Evolutionary conservation across 1,139 yeast species (phyloP), one percentile per base, ranked within the genome.

Genomic region (Zygoascus sp.): DNA sequence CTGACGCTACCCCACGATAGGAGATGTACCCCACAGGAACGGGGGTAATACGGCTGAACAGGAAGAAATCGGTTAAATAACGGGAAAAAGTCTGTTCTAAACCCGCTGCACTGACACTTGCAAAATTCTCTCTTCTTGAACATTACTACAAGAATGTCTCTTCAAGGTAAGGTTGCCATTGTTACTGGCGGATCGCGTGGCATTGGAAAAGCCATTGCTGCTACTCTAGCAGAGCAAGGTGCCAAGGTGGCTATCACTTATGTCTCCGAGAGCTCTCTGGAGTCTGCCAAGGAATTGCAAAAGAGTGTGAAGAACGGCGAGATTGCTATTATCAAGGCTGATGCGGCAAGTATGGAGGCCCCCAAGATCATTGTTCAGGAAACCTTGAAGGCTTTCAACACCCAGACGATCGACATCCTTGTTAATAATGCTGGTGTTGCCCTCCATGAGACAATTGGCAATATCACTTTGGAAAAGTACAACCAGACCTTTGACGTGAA

Each of bases 111-210:
- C 34, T 2, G 13, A 6, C 13, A 6, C 3, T 30, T 5, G 13
- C 6, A 30, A 6, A 6, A 30, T 30, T 30, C 11, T 32, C n/a
- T n/a, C n/a, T n/a, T n/a, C n/a, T n/a, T n/a, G n/a, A n/a, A n/a
- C n/a, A n/a, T n/a, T n/a, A n/a, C n/a, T n/a, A n/a, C n/a, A n/a
- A n/a, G n/a, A 6, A 52, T 50, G 53, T 48, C 52, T 39, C 50
- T 53, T 16, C 22, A 44, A 27, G 56, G 56, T 22, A 53, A 53
- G 46, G 42, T 52, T 30, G 61, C 61, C 15, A 56, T 58, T 44
- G 58, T 67, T 48, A 69, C 74, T 0, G 73, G 74, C 4, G 73
- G 67, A 15, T 64, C 67, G 21, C 60, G 64, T 13, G 72, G 72
- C 5, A 67, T 68, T 28, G 72, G 72, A 6, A 53, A 62, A 28